Evolutionary conservation across 2,329 filamentous ascomycete species (phyloP).

Genomic region (Botrytis aclada): DNA sequence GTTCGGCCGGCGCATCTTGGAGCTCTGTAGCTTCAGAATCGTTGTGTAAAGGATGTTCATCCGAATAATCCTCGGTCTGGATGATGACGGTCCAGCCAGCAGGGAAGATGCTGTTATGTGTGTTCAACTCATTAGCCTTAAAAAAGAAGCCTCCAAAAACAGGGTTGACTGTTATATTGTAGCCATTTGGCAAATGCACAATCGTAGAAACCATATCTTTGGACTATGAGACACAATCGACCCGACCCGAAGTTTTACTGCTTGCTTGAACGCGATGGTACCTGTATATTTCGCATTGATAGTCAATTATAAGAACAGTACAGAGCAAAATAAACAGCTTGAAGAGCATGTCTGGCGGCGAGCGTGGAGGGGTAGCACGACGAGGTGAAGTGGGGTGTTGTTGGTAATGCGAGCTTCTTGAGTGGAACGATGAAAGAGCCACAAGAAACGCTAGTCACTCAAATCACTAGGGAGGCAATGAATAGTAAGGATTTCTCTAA

Average conservation of each 20-base stretch:
- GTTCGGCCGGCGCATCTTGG: slow-evolving; percentile 33
- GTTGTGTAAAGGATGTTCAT: slow-evolving; percentile 35
- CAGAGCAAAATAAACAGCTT: neutral
- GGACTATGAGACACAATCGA: neutral
- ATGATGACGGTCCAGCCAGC: slow-evolving; percentile 89
- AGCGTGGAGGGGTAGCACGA: neutral
- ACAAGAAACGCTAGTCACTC: neutral
- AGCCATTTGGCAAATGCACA: slow-evolving; percentile 81
- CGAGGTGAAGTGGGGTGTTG: neutral
- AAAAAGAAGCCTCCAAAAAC: slow-evolving; percentile 92
- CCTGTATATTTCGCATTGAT: neutral
- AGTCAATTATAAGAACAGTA: neutral
- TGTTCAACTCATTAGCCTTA: slow-evolving; percentile 73
- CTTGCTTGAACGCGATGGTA: neutral
- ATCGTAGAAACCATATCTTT: slow-evolving; percentile 37
- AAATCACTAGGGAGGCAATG: neutral
- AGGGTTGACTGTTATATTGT: slow-evolving; percentile 74
- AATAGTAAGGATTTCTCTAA: neutral
- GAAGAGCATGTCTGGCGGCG: neutral
- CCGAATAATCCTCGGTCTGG: slow-evolving; percentile 56
- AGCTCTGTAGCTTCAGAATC: slow-evolving; percentile 34
- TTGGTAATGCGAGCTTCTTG: slow-evolving; percentile 7
- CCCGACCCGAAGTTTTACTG: neutral
- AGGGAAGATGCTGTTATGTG: slow-evolving; percentile 69
- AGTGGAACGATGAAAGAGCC: slow-evolving; percentile 7